Evolutionary conservation across 2,329 filamentous ascomycete genomes (phyloP), one percentile per base, ranked within the genome.

Genomic region (Trichoderma sp.): DNA sequence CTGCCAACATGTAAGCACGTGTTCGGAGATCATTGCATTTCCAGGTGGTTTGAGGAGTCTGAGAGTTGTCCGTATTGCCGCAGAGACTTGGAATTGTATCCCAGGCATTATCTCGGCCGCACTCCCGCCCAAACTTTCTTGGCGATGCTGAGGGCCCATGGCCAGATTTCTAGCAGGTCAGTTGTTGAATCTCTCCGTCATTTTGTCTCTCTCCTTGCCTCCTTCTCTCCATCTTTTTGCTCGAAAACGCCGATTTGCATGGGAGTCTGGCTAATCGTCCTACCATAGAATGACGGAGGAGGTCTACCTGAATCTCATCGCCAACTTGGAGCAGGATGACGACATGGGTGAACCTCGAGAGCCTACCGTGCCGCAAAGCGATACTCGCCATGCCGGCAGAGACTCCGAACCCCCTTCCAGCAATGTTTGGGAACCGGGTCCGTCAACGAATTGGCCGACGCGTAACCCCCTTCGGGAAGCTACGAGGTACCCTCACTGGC

Each of bases 31-130:
- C 80, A 83, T 69, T 89, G 87, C 72, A 86, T 89, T 68, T 86
- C 84, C 72, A 88, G 85, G 69, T 89, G 87, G 87, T 82, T 89
- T 48, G 79, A 85, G 60, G 84, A 88, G 52, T 84, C 84, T 1
- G 82, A 87, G 69, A 87, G 79, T 63, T 89, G 87, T 68, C 87
- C 87, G 0, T 88, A 88, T 70, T 89, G 87, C 73, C 82, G 87
- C 28, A 82, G 86, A 67, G 86, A 87, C 69, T 77, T 89, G 26
- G 83, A 80, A 3, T 83, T 84, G 2, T 82, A 87, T 65, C 71
- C 72, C 7, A 76, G 73, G 63, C 67, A 69, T 2, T 30, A 58
- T 12, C 48, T 19, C 47, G 61, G 17, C 6, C 69, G 14, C 52
- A 58, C 12, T n/a, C 70, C 72, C 7, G 65, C 70, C 1, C 68